These are phyloP conservation scores for Euphorbia celastroides DNA, from an alignment of 441 rosid genomes.

Conservation along the genomic window DNA sequence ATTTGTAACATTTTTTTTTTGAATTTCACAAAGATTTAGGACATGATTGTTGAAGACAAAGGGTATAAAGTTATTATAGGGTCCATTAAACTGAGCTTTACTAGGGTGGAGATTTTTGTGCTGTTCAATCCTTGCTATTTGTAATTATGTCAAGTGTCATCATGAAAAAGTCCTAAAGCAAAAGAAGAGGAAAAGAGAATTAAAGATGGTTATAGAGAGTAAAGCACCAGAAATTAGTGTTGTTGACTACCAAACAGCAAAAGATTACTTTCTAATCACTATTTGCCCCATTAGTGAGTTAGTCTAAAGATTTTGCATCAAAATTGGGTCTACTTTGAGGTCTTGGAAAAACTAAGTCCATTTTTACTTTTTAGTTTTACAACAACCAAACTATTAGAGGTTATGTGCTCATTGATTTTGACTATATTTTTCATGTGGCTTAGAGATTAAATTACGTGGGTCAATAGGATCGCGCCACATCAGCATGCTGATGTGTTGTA, in stretches of 20 bases:
- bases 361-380: not conserved
- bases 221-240: constrained; percentile 22
- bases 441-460: no score
- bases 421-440: no score
- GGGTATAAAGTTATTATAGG: constrained; percentile 16
- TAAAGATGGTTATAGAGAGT: constrained; percentile 27
- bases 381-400: not conserved
- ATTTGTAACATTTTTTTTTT: not conserved
- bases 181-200: constrained; percentile 14
- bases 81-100: constrained; percentile 23
- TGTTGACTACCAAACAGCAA: constrained; percentile 30
- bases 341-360: constrained; percentile 7
- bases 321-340: constrained; percentile 21
- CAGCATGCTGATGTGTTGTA: no score
- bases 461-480: no score
- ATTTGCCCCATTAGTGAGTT: constrained; percentile 17
- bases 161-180: constrained; percentile 36
- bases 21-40: not conserved
- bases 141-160: constrained; percentile 28
- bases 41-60: constrained; percentile 1
- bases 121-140: constrained; percentile 23
- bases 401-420: no score
- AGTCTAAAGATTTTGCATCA: constrained; percentile 34
- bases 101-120: constrained; percentile 24
- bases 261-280: constrained; percentile 30